Evolutionary conservation across 345 rosid species (phyloP).

Genomic region (Gynandropsis gynandra): DNA sequence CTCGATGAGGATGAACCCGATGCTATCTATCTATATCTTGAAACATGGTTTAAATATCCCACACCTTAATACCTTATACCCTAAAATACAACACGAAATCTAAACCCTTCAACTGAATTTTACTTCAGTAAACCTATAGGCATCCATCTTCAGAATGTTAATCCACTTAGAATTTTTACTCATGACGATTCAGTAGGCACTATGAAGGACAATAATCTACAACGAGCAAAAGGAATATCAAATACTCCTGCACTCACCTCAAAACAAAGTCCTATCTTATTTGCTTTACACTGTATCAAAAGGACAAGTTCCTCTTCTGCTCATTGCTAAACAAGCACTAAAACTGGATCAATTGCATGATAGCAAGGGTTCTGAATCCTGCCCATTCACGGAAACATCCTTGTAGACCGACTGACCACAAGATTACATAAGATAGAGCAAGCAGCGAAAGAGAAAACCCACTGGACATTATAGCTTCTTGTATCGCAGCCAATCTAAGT

Average conservation of each 20-base stretch:
- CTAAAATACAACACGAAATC: too few species aligned
- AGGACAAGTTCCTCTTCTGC: not conserved
- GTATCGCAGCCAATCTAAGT: slow-evolving; percentile 4
- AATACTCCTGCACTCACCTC: not conserved
- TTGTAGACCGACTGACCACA: slow-evolving; percentile 10
- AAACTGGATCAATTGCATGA: not conserved
- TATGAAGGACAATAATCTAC: not conserved
- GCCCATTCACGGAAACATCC: not conserved
- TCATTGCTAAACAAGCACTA: slow-evolving; percentile 2
- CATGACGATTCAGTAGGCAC: slow-evolving; percentile 7
- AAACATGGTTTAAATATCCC: too few species aligned
- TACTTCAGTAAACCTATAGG: not conserved
- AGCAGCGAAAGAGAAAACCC: not conserved
- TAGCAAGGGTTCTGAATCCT: not conserved
- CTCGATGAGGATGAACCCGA: slow-evolving; percentile 7
- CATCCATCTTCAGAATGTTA: slow-evolving; percentile 13
- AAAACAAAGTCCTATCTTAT: slow-evolving; percentile 4
- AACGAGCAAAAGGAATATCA: not conserved
- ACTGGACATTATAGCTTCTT: slow-evolving; percentile 5
- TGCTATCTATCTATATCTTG: not conserved
- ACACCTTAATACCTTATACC: too few species aligned
- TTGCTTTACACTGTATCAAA: slow-evolving; percentile 2
- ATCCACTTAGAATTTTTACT: slow-evolving; percentile 9
- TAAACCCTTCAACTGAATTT: too few species aligned
- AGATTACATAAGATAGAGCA: not conserved